These are phyloP conservation scores for Letharia columbiana DNA, from an alignment of 495 filamentous ascomycete genomes.

Conservation along the genomic window DNA sequence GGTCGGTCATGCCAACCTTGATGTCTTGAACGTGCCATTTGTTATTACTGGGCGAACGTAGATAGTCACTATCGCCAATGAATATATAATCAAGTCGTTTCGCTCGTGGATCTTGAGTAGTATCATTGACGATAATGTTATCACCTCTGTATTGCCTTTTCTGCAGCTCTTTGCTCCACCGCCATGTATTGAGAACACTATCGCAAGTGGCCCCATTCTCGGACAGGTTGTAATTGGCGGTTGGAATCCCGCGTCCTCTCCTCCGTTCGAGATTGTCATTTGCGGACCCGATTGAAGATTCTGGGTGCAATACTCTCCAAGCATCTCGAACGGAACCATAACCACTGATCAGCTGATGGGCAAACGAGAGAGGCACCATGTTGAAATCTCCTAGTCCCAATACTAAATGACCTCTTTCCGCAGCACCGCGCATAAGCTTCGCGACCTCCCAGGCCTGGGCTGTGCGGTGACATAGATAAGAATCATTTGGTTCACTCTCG, in stretches of 20 bases:
- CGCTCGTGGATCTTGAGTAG: constrained; percentile 58
- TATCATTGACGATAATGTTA: constrained; percentile 45
- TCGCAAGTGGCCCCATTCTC: constrained; percentile 87
- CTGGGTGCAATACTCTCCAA: constrained; percentile 73
- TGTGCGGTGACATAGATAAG: constrained; percentile 80
- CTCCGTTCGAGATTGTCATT: constrained; percentile 52
- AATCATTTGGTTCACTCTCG: constrained; percentile 67
- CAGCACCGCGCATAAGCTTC: constrained; percentile 78
- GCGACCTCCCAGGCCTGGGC: constrained; percentile 97
- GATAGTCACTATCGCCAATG: constrained; percentile 41
- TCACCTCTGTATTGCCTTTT: constrained; percentile 53
- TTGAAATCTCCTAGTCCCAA: constrained; percentile 91
- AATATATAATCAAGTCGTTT: constrained; percentile 97
- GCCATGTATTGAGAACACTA: constrained; percentile 81
- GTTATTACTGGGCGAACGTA: constrained; percentile 21
- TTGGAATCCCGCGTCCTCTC: constrained; percentile 47
- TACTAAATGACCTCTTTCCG: constrained; percentile 75
- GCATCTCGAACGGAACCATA: constrained; percentile 72
- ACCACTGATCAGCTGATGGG: constrained; percentile 73
- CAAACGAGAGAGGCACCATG: constrained; percentile 79
- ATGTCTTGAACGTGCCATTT: constrained; percentile 60
- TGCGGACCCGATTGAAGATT: constrained; percentile 66
- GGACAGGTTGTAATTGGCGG: constrained; percentile 62
- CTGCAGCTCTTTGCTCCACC: constrained; percentile 62
- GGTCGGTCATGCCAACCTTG: constrained; percentile 69